phyloP scores from a whole-genome alignment of 306 rosid species.

The Castanospermum australe region DNA sequence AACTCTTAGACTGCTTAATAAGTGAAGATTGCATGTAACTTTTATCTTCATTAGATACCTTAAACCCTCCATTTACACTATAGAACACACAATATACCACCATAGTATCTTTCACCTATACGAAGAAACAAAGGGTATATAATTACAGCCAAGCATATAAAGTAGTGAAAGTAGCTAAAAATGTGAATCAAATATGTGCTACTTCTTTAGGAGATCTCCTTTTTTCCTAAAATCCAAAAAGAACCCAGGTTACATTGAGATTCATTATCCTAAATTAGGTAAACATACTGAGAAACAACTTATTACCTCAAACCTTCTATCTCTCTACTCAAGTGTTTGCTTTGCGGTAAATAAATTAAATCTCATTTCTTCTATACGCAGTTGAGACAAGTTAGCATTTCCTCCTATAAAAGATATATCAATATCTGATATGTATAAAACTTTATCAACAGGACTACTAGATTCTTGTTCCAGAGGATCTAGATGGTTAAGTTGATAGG shows the following conservation, averaged over 20 bases:
- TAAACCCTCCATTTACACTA: conserved; percentile 73
- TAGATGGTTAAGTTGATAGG: conserved; percentile 64
- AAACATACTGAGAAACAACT: conserved; percentile 29
- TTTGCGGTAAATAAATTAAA: conserved; percentile 89
- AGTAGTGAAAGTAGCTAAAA: background rate
- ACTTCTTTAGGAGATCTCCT: background rate
- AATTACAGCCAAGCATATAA: conserved; percentile 24
- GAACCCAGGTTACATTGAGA: background rate
- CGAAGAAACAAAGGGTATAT: conserved; percentile 26
- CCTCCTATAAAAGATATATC: conserved; percentile 38
- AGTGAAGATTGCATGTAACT: conserved; percentile 64
- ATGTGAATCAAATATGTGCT: background rate
- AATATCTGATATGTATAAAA: conserved; percentile 54
- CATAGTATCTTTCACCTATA: conserved; percentile 66
- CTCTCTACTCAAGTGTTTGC: conserved; percentile 78
- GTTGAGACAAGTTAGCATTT: conserved; percentile 42
- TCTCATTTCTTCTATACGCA: conserved; percentile 41
- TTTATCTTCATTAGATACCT: conserved; percentile 68
- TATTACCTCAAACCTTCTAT: conserved; percentile 71
- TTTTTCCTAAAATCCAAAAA: background rate
- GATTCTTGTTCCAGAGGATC: conserved; percentile 51
- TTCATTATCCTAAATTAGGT: background rate
- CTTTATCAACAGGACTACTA: conserved; percentile 41
- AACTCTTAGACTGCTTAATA: conserved; percentile 28
- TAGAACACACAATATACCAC: conserved; percentile 87